Evolutionary conservation across 2,329 filamentous ascomycete species (phyloP).

Genomic region (Penicillium sp.): DNA sequence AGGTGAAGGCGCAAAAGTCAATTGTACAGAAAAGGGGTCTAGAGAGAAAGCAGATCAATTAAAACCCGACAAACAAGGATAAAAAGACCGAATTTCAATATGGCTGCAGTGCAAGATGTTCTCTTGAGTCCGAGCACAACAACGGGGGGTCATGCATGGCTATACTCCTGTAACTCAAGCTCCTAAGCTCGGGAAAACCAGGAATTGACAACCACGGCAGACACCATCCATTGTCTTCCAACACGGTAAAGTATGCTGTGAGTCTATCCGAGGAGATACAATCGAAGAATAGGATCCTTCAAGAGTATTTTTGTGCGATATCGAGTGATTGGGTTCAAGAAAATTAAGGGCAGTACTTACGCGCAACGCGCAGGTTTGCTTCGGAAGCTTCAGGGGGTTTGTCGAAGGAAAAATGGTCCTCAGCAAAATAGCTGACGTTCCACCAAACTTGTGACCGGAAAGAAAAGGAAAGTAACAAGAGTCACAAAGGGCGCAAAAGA

Average conservation of each 20-base stretch:
- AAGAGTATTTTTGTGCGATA: neutral
- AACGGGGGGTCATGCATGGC: neutral
- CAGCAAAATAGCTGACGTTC: conserved; percentile 8
- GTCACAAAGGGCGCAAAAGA: conserved; percentile 8
- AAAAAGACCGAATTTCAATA: neutral
- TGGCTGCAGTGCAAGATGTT: neutral
- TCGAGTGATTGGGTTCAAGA: neutral
- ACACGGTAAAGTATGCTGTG: neutral
- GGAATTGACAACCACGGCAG: neutral
- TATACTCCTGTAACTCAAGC: conserved; percentile 1
- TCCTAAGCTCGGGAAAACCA: neutral
- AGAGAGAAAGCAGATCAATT: neutral
- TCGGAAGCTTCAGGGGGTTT: conserved; percentile 14
- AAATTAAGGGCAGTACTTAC: conserved; percentile 17
- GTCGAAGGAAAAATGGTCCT: neutral
- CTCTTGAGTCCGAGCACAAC: neutral
- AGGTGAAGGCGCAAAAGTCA: neutral
- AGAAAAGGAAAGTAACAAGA: conserved; percentile 18
- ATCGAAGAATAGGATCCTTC: neutral
- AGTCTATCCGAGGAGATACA: neutral
- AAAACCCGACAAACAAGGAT: neutral
- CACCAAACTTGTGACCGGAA: conserved; percentile 3
- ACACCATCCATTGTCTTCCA: neutral
- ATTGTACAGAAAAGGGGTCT: conserved; percentile 6
- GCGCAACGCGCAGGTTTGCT: conserved; percentile 9